Evolutionary conservation across 2,329 filamentous ascomycete genomes (phyloP), one percentile per base, ranked within the genome.

Genomic region (Ophiostoma novo-ulmi): DNA sequence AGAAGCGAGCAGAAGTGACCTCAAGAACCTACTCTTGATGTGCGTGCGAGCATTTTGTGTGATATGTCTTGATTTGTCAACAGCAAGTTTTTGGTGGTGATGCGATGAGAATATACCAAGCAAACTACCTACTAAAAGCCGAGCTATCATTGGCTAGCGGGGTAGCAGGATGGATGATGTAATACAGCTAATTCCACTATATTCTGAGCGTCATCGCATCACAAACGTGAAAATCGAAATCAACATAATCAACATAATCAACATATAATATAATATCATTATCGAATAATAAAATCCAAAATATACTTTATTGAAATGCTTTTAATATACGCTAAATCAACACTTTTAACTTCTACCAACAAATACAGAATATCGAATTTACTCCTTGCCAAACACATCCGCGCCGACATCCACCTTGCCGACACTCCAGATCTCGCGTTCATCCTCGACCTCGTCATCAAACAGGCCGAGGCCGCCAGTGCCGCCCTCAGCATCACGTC

Each of bases 401-500:
- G 87, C 90, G 66, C 82, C 82, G 14, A 94, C 81, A 78, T 98
- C 94, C 68, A 97, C 89, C 80, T 91, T 94, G 6, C 95, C 95
- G 68, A 99, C 91, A 78, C 92, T 95, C 94, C 93, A 97, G 73
- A 99, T 89, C 82, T 99, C 95, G 80, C 88, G 90, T 83, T 97
- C 93, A 80, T 99, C 95, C 77, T 99, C 95, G 41, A 88, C 83
- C 82, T 99, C 95, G 79, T 99, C 95, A 77, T 92, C 93, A 44
- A 90, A 91, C 76, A 99, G 79, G 0, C 94, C 94, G 68, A 98
- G 78, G 0, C 93, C 93, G 66, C 94, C 94, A 71, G 90, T 87
- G 8, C 94, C 95, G 73, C 94, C 94, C 78, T 97, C 94, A 0
- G 95, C 95, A 75, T 97, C 94, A 77, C 88, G 91, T 75, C 95